phyloP scores from a whole-genome alignment of 371 early-diverging fungal genomes.

The Rhizoclosmatium hyalinum region DNA sequence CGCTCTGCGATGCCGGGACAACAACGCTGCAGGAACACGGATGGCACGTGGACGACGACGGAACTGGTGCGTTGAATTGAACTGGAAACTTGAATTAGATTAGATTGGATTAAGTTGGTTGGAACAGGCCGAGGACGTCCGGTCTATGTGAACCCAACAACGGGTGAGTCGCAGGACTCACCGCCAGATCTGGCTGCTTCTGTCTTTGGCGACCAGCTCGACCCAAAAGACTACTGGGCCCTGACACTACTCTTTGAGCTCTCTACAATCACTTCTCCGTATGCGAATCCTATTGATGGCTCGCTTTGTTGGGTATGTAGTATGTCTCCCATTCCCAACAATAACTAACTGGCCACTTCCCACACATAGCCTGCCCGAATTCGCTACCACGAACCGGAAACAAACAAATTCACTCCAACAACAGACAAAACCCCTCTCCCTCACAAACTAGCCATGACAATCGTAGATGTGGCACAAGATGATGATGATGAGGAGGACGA shows the following conservation, averaged over 20 bases:
- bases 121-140: conserved; percentile 35
- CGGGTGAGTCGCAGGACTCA: conserved; percentile 29
- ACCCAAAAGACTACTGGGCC: conserved; percentile 28
- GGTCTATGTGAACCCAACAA: conserved; percentile 31
- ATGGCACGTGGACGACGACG: conserved; percentile 40
- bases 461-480: conserved; percentile 38
- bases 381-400: conserved; percentile 36
- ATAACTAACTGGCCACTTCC: neutral
- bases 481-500: conserved; percentile 34
- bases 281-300: conserved; percentile 36
- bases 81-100: too few species aligned
- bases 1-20: conserved; percentile 26
- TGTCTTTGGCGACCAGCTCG: conserved; percentile 7
- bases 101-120: too few species aligned
- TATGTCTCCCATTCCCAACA: neutral
- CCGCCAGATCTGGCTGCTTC: conserved; percentile 30
- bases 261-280: conserved; percentile 32
- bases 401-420: conserved; percentile 21
- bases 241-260: conserved; percentile 38
- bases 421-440: conserved; percentile 18
- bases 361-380: conserved; percentile 32
- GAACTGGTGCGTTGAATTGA: neutral
- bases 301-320: conserved; percentile 27
- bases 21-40: conserved; percentile 18
- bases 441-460: conserved; percentile 30